phyloP scores from a whole-genome alignment of 2,329 filamentous ascomycete genomes.

The Aspergillus hortae region DNA sequence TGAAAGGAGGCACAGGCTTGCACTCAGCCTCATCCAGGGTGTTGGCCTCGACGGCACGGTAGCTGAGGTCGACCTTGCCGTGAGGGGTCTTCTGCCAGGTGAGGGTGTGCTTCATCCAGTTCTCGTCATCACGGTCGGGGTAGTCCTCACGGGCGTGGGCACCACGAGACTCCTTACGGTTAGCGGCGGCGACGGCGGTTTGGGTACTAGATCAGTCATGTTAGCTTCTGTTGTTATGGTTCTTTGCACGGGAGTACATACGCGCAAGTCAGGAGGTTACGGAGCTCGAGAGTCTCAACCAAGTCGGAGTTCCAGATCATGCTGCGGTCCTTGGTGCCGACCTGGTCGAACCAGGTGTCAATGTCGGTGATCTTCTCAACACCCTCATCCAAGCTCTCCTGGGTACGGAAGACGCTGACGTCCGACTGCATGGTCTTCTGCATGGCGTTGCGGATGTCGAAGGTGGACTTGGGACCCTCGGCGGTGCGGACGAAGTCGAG shows the following conservation, averaged over 20 bases:
- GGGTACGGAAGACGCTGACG: slow-evolving; percentile 93
- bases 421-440: slow-evolving; percentile 98
- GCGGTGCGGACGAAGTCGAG: slow-evolving; percentile 84
- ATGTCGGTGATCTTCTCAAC: slow-evolving; percentile 83
- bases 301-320: slow-evolving; percentile 99
- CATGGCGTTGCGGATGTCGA: slow-evolving; percentile 86
- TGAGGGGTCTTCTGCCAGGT: slow-evolving; percentile 94
- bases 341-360: slow-evolving; percentile 72
- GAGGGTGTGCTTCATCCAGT: slow-evolving; percentile 99
- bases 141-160: slow-evolving; percentile 96
- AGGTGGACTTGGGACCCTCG: slow-evolving; percentile 79
- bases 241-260: slow-evolving; percentile 49
- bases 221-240: slow-evolving; percentile 12
- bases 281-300: slow-evolving; percentile 90
- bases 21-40: slow-evolving; percentile 96
- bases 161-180: slow-evolving; percentile 95
- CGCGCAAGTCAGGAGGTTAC: slow-evolving; percentile 95
- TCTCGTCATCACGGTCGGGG: slow-evolving; percentile 89
- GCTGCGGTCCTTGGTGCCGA: slow-evolving; percentile 95
- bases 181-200: slow-evolving; percentile 85
- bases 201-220: slow-evolving; percentile 58
- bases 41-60: slow-evolving; percentile 75
- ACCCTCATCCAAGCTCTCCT: slow-evolving; percentile 90
- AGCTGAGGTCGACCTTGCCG: slow-evolving; percentile 78
- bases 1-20: slow-evolving; percentile 94